phyloP scores from a whole-genome alignment of 768 basidiomycete genomes.

The Mycena olivaceomarginata region DNA sequence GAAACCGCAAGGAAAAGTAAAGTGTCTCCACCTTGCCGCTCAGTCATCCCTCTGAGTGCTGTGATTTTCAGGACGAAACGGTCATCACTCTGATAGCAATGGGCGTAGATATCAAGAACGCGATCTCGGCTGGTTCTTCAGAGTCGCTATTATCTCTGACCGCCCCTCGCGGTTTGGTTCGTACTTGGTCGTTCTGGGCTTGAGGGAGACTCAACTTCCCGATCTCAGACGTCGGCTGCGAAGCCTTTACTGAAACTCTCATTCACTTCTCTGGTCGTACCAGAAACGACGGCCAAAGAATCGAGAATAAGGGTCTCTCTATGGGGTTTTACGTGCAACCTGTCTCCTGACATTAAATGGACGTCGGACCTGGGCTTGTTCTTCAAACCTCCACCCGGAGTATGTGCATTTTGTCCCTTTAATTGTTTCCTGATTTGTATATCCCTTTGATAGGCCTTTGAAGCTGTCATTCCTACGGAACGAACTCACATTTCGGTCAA shows the following conservation, averaged over 20 bases:
- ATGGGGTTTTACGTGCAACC: conserved; percentile 77
- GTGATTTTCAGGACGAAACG: conserved; percentile 77
- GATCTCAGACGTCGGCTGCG: conserved; percentile 63
- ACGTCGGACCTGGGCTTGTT: conserved; percentile 77
- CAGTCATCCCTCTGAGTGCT: conserved; percentile 19
- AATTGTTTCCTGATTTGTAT: not conserved
- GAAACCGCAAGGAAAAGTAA: conserved; percentile 84
- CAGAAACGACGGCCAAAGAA: conserved; percentile 84
- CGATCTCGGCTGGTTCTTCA: conserved; percentile 55
- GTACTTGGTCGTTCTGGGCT: conserved; percentile 46
- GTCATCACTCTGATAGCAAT: conserved; percentile 77
- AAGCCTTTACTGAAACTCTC: conserved; percentile 76
- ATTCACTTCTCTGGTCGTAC: conserved; percentile 79
- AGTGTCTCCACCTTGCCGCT: conserved; percentile 34
- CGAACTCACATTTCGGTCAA: conserved; percentile 82
- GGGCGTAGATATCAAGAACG: conserved; percentile 76
- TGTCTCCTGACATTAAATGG: conserved; percentile 80
- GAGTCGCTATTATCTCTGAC: conserved; percentile 74
- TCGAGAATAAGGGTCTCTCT: conserved; percentile 81
- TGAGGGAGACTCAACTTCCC: conserved; percentile 18
- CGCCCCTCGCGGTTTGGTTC: conserved; percentile 74
- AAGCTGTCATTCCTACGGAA: conserved; percentile 94
- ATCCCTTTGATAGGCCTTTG: conserved; percentile 79
- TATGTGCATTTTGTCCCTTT: conserved; percentile 60
- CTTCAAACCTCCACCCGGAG: conserved; percentile 91